Evolutionary conservation across 2,329 filamentous ascomycete species (phyloP).

Genomic region (Paecilomyces sp.): DNA sequence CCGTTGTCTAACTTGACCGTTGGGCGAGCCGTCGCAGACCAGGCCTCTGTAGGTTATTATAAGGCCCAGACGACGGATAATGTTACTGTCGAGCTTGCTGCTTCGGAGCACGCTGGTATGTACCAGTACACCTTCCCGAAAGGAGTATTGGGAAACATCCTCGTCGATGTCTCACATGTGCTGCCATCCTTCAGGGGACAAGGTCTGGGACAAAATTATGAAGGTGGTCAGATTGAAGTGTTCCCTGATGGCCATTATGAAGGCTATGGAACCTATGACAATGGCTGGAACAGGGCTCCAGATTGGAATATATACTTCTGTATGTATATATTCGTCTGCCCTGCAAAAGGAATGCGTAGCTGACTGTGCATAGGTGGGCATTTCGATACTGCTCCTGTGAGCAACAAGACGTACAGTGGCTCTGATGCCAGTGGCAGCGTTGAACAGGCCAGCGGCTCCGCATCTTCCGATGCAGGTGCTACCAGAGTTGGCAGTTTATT

Average conservation of each 20-base stretch:
- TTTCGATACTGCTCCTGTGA: conserved; percentile 41
- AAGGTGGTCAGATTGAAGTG: conserved; percentile 52
- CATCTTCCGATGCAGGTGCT: conserved; percentile 38
- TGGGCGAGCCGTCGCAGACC: conserved; percentile 44
- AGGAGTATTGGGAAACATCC: conserved; percentile 35
- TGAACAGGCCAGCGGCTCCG: conserved; percentile 19
- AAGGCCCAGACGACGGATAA: conserved; percentile 49
- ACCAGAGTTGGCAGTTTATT: conserved; percentile 41
- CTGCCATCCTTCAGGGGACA: conserved; percentile 55
- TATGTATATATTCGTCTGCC: conserved; percentile 3
- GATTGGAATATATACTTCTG: conserved; percentile 37
- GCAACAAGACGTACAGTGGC: conserved; percentile 20
- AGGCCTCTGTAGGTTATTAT: conserved; percentile 56
- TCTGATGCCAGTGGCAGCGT: conserved; percentile 20
- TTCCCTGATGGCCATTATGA: conserved; percentile 49
- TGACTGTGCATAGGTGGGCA: conserved; percentile 49
- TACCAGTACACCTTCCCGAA: conserved; percentile 54
- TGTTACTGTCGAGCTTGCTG: conserved; percentile 52
- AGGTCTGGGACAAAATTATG: conserved; percentile 56
- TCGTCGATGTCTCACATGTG: conserved; percentile 62
- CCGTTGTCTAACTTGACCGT: conserved; percentile 52
- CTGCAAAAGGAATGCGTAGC: not conserved
- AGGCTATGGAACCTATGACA: conserved; percentile 56
- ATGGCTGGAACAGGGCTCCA: conserved; percentile 59
- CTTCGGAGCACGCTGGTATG: conserved; percentile 44